Conservation (phyloP, 106 monocot species). For the Allium cepa region DNA sequence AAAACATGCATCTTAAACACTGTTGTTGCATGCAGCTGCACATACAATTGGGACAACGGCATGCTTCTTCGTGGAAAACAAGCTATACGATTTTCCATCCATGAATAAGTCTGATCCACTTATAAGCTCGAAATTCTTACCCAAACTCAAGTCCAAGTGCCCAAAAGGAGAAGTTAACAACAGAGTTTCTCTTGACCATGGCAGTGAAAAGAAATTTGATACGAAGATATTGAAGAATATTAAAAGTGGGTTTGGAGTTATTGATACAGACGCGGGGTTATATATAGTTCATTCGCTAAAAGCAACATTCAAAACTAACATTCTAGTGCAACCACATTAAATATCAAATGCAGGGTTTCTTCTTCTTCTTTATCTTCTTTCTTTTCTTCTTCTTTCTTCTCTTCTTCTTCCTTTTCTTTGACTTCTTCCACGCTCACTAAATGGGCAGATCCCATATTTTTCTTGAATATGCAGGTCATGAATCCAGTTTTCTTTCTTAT, state of each 20-base stretch:
- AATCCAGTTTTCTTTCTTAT: too few species aligned
- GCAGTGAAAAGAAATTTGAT: conserved; percentile 50
- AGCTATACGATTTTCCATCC: conserved; percentile 40
- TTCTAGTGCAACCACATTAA: too few species aligned
- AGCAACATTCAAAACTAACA: too few species aligned
- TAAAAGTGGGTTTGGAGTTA: conserved; percentile 33
- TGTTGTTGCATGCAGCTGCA: conserved; percentile 24
- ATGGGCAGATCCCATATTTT: too few species aligned
- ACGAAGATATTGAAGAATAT: conserved; percentile 42
- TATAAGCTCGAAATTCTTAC: conserved; percentile 31
- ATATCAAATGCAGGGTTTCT: too few species aligned
- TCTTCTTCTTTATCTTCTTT: too few species aligned
- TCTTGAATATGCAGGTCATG: too few species aligned
- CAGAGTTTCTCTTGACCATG: conserved; percentile 41
- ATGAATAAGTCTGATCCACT: conserved; percentile 32
- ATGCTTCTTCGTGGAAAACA: conserved; percentile 53
- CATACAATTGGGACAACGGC: conserved; percentile 72
- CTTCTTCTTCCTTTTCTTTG: too few species aligned
- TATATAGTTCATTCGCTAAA: conserved; percentile 26
- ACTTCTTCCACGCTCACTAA: too few species aligned
- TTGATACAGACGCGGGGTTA: conserved; percentile 50
- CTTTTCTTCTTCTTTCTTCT: too few species aligned
- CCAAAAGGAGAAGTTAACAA: conserved; percentile 34
- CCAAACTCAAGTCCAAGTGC: conserved; percentile 40
- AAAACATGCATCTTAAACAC: too few species aligned